phyloP scores from a whole-genome alignment of 495 filamentous ascomycete species.

The Penicillium antarcticum region DNA sequence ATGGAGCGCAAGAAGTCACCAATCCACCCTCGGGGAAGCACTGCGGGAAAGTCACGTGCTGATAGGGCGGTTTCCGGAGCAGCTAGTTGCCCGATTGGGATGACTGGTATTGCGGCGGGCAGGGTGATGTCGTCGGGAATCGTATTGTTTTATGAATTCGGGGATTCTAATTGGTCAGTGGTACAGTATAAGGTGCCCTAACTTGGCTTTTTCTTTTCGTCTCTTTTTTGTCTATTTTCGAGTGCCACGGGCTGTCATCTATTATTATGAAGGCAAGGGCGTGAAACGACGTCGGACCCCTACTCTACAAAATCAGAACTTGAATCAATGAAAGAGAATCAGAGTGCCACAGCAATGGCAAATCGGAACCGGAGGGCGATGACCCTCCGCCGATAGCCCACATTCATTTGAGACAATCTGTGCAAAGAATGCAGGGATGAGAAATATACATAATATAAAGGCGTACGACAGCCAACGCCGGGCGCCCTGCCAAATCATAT shows the following conservation, averaged over 20 bases:
- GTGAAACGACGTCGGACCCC: too few species aligned
- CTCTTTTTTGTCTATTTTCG: too few species aligned
- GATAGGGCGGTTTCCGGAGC: constrained; percentile 30
- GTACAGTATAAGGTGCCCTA: too few species aligned
- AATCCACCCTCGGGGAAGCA: constrained; percentile 28
- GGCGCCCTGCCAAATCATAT: not conserved
- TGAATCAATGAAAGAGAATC: not conserved
- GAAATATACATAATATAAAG: not conserved
- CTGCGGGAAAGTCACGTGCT: constrained; percentile 42
- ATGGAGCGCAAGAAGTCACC: constrained; percentile 9
- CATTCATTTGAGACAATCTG: not conserved
- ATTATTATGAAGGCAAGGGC: too few species aligned
- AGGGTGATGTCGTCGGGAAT: not conserved
- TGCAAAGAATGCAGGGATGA: not conserved
- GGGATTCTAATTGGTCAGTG: too few species aligned
- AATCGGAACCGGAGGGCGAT: not conserved
- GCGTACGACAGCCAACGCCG: not conserved
- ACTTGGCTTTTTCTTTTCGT: too few species aligned
- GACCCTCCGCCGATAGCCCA: not conserved
- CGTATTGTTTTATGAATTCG: too few species aligned
- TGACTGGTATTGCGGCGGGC: too few species aligned
- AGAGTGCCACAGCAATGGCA: not conserved
- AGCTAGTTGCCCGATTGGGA: constrained; percentile 17
- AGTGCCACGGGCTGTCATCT: too few species aligned
- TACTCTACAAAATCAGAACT: not conserved